Conservation (phyloP, 1,139 yeast genomes). For the Taiozyma sp. region DNA sequence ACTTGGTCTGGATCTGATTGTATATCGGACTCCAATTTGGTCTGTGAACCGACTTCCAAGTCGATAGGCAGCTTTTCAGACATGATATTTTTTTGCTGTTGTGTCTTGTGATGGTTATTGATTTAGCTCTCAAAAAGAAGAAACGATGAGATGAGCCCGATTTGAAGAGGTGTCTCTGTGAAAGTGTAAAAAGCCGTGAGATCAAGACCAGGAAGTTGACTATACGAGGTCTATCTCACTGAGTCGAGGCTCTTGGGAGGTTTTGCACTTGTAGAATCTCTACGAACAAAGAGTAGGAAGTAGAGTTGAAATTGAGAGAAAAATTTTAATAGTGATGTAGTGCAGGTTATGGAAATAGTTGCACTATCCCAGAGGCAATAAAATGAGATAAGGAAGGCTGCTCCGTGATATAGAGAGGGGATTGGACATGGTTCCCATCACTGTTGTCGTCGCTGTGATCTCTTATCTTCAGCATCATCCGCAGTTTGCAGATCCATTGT, state of each 20-base stretch:
- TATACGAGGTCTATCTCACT: neutral
- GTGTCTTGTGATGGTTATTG: neutral
- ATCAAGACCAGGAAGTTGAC: neutral
- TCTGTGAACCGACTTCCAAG: neutral
- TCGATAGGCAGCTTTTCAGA: neutral
- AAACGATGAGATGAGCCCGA: neutral
- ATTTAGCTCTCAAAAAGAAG: neutral
- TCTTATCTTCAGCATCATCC: neutral
- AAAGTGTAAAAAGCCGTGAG: too few relatives aligned
- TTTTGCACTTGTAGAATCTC: neutral
- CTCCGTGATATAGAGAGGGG: neutral
- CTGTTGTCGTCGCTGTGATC: neutral
- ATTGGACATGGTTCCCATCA: neutral
- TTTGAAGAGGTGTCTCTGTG: neutral
- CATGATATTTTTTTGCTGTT: neutral
- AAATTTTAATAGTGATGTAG: neutral
- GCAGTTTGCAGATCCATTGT: neutral
- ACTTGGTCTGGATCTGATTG: constrained; percentile 13
- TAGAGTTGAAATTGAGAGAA: neutral
- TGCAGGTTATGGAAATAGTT: neutral
- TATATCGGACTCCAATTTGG: neutral
- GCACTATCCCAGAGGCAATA: neutral
- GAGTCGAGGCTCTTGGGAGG: neutral
- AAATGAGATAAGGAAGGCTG: neutral
- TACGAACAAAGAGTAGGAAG: neutral